Evolutionary conservation across 148 eudicot genomes (phyloP), one percentile per base, ranked within the genome.

Genomic region (Hydrangea macrophylla): DNA sequence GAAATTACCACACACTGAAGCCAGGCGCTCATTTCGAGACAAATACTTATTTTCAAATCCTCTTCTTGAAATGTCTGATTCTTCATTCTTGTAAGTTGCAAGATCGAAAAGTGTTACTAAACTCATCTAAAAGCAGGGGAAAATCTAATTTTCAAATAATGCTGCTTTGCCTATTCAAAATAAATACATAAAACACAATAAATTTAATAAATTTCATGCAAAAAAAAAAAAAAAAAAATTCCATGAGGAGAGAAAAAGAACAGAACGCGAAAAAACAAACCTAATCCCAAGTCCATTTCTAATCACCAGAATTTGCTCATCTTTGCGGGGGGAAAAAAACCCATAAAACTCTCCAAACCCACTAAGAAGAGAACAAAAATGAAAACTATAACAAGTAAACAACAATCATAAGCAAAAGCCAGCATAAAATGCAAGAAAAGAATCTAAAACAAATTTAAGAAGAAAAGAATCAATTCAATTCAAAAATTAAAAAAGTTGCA

Each of bases 211-310:
- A 42, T 10, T 51, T n/a, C 2, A 26, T 3, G n/a, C 13, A 17
- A 27, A 51, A 24, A 6, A 44, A 31, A 17, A 27, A 51, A 24
- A 6, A 44, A 31, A 58, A 45, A 18, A 32, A 17, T 0, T 2
- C 5, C 27, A 8, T n/a, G 32, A 57, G 17, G 35, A 23, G 18
- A 24, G 7, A 22, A 30, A 65, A 48, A 30, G 36, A 28, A 8
- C 17, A 11, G 26, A 8, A 53, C 44, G 6, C 7, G 15, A 25
- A 24, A 20, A 15, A 25, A 65, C 64, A 3, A 31, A 72, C 75
- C 75, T 72, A 60, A 55, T 22, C 69, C 64, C 57, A 55, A 56
- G 64, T 72, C 66, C 75, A 72, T 72, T 48, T 64, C 53, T 31
- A 28, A 58, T 37, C 27, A 22, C 51, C 50, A 40, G 36, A 45